Conservation (phyloP, 177 flowering plant genomes). For the Vitis hybrid region DNA sequence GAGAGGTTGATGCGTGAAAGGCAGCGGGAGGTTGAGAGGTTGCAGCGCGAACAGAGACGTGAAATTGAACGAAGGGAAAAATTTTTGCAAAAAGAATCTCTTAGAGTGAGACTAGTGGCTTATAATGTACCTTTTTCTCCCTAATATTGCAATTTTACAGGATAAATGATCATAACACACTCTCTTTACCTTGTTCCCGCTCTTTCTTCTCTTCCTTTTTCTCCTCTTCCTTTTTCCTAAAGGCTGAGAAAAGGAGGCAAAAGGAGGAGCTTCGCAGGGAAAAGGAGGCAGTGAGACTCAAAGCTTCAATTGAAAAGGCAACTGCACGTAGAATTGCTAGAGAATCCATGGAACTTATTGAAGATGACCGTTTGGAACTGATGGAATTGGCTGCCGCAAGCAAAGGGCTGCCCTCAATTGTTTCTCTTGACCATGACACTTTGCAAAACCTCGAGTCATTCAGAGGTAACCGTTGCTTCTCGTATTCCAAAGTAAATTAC, state of each 20-base stretch:
- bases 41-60: constrained; percentile 79
- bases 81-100: constrained; percentile 71
- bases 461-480: constrained; percentile 26
- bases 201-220: not conserved
- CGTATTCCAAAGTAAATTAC: too few species aligned
- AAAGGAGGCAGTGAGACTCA: constrained; percentile 39
- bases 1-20: constrained; percentile 92
- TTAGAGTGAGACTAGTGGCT: constrained; percentile 52
- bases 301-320: constrained; percentile 50
- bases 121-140: not conserved
- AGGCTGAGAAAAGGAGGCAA: constrained; percentile 51
- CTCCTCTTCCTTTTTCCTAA: not conserved
- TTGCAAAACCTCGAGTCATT: constrained; percentile 40
- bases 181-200: too few species aligned
- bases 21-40: constrained; percentile 85
- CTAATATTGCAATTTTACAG: not conserved
- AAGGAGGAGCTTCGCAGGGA: constrained; percentile 53
- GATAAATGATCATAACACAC: not conserved
- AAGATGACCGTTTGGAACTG: constrained; percentile 55
- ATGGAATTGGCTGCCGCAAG: constrained; percentile 50
- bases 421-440: constrained; percentile 32
- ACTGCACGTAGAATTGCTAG: constrained; percentile 49
- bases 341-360: constrained; percentile 54
- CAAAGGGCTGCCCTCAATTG: constrained; percentile 39
- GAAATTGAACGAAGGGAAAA: constrained; percentile 86